phyloP scores from a whole-genome alignment of 1,284 basidiomycete genomes.

The Limonomyces culmigenus region DNA sequence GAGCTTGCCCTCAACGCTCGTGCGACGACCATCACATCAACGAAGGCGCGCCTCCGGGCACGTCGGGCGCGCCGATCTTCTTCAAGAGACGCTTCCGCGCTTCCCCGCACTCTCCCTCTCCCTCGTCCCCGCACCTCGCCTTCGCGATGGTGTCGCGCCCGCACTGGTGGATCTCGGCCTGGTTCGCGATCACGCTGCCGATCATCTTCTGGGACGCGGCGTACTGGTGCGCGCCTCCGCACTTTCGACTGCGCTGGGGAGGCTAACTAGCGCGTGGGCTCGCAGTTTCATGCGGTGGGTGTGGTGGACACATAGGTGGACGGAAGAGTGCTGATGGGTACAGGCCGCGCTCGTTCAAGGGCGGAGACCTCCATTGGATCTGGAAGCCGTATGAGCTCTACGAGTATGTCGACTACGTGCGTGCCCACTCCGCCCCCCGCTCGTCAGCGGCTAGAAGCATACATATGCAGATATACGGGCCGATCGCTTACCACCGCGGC shows the following conservation, averaged over 20 bases:
- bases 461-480: conserved; percentile 50
- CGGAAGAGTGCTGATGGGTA: neutral
- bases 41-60: too few relatives aligned
- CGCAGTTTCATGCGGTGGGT: neutral
- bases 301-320: neutral
- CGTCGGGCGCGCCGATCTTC: too few relatives aligned
- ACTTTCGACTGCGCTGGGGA: neutral
- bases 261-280: neutral
- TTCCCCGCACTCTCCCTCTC: too few relatives aligned
- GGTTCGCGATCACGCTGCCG: neutral
- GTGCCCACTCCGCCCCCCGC: conserved; percentile 9
- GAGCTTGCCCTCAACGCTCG: too few relatives aligned
- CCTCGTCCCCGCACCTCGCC: too few relatives aligned
- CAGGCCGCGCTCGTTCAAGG: neutral
- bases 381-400: conserved; percentile 75
- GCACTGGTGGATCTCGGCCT: neutral
- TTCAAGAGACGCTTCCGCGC: too few relatives aligned
- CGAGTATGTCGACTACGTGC: conserved; percentile 50
- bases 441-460: neutral
- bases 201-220: neutral
- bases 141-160: too few relatives aligned
- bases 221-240: neutral
- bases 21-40: too few relatives aligned
- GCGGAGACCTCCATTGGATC: conserved; percentile 68
- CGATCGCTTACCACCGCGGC: conserved; percentile 38